Base-by-base conservation (phyloP, 805 yeast genomes). In the Starmerella gropengiesseri region DNA sequence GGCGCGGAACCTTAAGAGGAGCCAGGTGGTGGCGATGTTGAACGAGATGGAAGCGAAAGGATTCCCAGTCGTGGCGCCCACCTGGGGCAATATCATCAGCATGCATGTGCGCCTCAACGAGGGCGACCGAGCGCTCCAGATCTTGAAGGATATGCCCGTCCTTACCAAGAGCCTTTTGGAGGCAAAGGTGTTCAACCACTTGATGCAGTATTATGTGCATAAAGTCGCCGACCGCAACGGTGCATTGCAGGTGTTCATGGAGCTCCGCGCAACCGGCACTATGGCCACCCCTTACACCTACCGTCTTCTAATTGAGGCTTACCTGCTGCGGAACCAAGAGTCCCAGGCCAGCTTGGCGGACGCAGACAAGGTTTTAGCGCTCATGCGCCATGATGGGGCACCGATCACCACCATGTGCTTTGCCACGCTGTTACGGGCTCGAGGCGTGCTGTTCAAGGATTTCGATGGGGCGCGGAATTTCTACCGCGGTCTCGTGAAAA, bases 211-310 rank as follows among this genome's bases (percentile, higher is more conserved):
- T 44, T 66, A 60, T 46, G 60, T 66, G 11, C 57, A 57, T 32
- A 52, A 53, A 17, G 51, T 52, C 36, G 44, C 51, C 7, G 62
- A 65, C 43, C 54, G 62, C 11, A 48, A 45, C 11, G 48, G 53
- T 5, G 68, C 68, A 2, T 45, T 60, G 29, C 44, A 55, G 5
- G 52, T 57, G 27, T 63, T 60, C 33, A 48, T 49, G 7, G 49
- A 55, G 50, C 53, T 66, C 44, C 43, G 55, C 11, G 31, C 45
- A 5, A 34, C 53, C 3, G 58, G 60, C 7, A 47, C 61, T 6
- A 39, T 48, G 27, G 66, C 66, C 4, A 56, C 67, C 3, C 49
- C 66, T 2, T 60, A 55, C 37, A 62, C 70, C n/a, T 67, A 65
- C 53, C 60, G 59, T 46, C 56, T 67, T 26, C 45, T 65, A 31